Percentiles rank a stretch among this genome's conserved stretches.
Conservation (phyloP, 169 alveolate genomes). For the Sarcocystis neurona region DNA sequence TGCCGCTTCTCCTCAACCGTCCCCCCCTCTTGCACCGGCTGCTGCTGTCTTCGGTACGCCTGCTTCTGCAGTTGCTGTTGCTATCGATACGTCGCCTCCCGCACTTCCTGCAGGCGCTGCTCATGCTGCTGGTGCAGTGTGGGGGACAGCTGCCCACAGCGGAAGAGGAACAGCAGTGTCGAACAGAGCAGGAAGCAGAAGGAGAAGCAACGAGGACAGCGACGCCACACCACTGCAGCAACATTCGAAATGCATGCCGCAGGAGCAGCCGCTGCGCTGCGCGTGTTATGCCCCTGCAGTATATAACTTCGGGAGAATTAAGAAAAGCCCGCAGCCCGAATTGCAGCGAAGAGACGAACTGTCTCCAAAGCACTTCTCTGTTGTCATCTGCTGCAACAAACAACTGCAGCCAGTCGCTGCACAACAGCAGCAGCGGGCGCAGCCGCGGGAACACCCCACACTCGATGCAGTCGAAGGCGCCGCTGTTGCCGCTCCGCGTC, state of each 20-base stretch:
- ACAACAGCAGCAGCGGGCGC: background rate
- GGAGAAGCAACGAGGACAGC: background rate
- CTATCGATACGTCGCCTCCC: background rate
- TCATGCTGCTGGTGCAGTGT: no score
- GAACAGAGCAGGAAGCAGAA: background rate
- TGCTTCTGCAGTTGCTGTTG: background rate
- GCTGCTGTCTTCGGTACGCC: background rate
- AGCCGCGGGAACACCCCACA: background rate
- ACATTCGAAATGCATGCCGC: background rate
- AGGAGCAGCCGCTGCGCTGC: background rate
- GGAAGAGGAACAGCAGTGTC: background rate
- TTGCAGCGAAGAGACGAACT: background rate
- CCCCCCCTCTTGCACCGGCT: no score
- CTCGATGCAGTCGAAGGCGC: background rate
- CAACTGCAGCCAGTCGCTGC: background rate
- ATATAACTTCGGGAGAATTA: constrained; percentile 17
- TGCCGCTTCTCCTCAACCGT: no score
- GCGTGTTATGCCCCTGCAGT: constrained; percentile 17
- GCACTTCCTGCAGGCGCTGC: background rate
- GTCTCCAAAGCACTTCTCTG: constrained; percentile 1
- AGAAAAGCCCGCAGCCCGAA: constrained; percentile 27
- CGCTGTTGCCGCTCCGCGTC: background rate
- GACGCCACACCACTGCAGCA: background rate
- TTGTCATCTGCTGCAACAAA: background rate
- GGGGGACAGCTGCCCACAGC: background rate